A percentile compares a stretch with the other conserved stretches of the same genome.
phyloP scores from a whole-genome alignment of 371 early-diverging fungal species.

The Zychaea mexicana region DNA sequence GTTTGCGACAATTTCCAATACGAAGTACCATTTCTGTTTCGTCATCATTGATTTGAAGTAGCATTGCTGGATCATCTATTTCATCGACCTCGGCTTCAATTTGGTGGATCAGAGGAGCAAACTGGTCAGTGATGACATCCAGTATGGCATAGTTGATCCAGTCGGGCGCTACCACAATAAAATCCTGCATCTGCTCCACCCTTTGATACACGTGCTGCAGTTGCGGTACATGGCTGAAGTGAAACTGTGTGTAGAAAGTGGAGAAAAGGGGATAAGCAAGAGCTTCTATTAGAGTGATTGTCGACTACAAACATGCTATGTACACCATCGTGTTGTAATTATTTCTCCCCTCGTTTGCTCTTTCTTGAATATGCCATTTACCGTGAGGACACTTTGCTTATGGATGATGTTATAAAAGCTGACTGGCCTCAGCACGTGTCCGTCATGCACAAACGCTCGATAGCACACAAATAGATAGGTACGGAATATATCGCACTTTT shows the following conservation, averaged over 20 bases:
- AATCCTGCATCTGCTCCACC: slow-evolving; percentile 60
- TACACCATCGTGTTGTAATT: no score
- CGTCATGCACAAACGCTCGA: slow-evolving; percentile 73
- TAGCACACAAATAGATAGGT: slow-evolving; percentile 90
- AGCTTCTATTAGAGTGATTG: no score
- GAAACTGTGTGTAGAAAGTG: slow-evolving; percentile 39
- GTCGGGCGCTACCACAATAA: slow-evolving; percentile 64
- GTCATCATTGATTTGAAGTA: slow-evolving; percentile 61
- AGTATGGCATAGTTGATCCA: slow-evolving; percentile 89
- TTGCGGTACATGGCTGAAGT: slow-evolving; percentile 56
- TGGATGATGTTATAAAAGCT: slow-evolving; percentile 84
- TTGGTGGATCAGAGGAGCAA: slow-evolving; percentile 75
- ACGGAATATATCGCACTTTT: slow-evolving; percentile 89
- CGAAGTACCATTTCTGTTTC: slow-evolving; percentile 83
- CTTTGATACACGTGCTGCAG: slow-evolving; percentile 57
- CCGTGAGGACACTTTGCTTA: slow-evolving; percentile 54
- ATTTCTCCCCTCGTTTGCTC: no score
- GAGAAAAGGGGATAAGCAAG: not conserved
- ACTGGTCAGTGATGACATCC: slow-evolving; percentile 84
- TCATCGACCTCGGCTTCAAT: slow-evolving; percentile 85
- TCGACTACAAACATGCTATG: no score
- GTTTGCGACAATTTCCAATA: slow-evolving; percentile 81
- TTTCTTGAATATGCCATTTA: no score
- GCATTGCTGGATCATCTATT: slow-evolving; percentile 74
- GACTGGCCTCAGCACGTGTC: slow-evolving; percentile 68